Percentiles rank a stretch among this genome's conserved stretches.
phyloP scores from a whole-genome alignment of 2,329 filamentous ascomycete genomes.

The Curvularia sp. region DNA sequence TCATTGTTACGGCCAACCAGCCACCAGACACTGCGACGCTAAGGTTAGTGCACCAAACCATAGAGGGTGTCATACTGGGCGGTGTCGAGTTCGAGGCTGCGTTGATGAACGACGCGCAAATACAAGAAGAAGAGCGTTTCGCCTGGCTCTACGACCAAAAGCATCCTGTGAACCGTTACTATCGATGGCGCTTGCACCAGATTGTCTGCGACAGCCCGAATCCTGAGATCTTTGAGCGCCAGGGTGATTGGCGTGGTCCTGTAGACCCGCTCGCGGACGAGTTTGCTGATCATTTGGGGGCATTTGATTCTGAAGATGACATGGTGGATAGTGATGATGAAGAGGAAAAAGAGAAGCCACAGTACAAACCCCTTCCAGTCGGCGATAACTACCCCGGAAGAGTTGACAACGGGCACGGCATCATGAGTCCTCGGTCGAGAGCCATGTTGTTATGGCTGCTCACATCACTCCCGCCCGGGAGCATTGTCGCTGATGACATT shows the following conservation, averaged over 20 bases:
- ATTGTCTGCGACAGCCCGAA: slow-evolving; percentile 67
- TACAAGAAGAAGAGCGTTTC: slow-evolving; percentile 88
- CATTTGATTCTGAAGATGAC: slow-evolving; percentile 68
- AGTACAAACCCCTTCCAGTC: slow-evolving; percentile 35
- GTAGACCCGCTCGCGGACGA: slow-evolving; percentile 79
- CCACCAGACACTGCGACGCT: slow-evolving; percentile 81
- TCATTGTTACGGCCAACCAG: slow-evolving; percentile 62
- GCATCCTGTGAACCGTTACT: slow-evolving; percentile 79
- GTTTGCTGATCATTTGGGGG: slow-evolving; percentile 76
- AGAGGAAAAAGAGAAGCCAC: slow-evolving; percentile 51
- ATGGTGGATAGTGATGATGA: slow-evolving; percentile 73
- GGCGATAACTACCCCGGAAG: slow-evolving; percentile 40
- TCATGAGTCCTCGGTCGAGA: slow-evolving; percentile 36
- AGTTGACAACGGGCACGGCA: slow-evolving; percentile 38
- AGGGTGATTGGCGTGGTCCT: slow-evolving; percentile 73
- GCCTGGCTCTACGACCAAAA: slow-evolving; percentile 90
- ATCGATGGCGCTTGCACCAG: slow-evolving; percentile 91
- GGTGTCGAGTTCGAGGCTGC: slow-evolving; percentile 90
- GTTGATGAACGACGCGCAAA: slow-evolving; percentile 83
- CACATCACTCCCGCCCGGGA: slow-evolving; percentile 78
- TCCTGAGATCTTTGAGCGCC: slow-evolving; percentile 36
- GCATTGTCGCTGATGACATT: slow-evolving; percentile 80
- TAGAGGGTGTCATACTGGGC: slow-evolving; percentile 79
- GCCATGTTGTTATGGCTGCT: slow-evolving; percentile 84
- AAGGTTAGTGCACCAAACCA: slow-evolving; percentile 84